Base-by-base conservation (phyloP, 306 rosid species). In the Citrullus colocynthis region DNA sequence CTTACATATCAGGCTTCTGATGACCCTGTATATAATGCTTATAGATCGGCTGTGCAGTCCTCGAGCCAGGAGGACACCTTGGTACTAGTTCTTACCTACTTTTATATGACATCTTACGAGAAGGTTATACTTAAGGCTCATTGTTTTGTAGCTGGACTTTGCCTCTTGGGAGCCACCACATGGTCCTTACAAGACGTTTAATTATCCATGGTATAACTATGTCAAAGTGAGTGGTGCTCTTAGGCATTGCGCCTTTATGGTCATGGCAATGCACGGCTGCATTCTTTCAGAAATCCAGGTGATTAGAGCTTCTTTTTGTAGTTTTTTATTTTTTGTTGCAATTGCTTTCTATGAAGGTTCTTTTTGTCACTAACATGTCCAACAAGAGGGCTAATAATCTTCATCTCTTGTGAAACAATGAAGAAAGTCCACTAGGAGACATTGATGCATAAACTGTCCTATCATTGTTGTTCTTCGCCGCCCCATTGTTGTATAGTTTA, bases 211-310 rank as follows among this genome's bases (percentile, higher is more conserved):
- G 99, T 82, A 84, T 64, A 91, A 89, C 88, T 95, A 89, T 81
- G 97, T 91, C 59, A 95, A 85, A 89, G 91, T 95, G 58, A 91
- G 99, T 65, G 99, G 97, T 37, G 92, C 99, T 52, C 83, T 95
- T 36, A 88, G 99, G 92, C 97, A 95, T 87, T 95, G 97, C 77
- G 92, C 99, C 32, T 95, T 95, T 67, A 92, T 62, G 84, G 97
- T 95, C 87, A 95, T 95, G 97, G 99, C 99, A 76, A 79, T 95
- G 93, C 99, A 95, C 73, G 97, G 99, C 52, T 95, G 99, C 80
- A 84, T 95, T 80, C 93, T 95, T 65, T 85, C 99, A 65, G 99
- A 95, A 85, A 95, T 95, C 83, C 97, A 95, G 99, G 99, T 95
- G 85, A 58, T 16, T 30, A 78, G 77, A 21, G 37, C 39, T 73